Percentiles rank a stretch among this genome's conserved stretches.
Evolutionary conservation across 345 rosid species (phyloP).

Genomic region (Dipteronia sinensis): DNA sequence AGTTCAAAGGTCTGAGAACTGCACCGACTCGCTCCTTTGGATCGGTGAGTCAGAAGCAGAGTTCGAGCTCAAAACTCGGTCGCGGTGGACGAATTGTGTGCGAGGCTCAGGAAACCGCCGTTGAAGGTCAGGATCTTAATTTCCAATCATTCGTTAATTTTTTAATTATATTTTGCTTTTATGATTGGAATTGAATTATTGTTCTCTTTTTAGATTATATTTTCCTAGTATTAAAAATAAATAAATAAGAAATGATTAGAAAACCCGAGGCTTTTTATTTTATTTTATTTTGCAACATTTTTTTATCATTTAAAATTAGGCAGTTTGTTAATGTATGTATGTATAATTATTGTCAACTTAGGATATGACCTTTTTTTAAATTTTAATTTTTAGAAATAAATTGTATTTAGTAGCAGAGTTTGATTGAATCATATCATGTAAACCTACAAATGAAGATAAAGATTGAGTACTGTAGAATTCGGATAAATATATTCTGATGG

Average conservation of each 20-base stretch:
- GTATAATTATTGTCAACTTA: not conserved
- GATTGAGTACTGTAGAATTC: no score
- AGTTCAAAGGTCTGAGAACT: conserved; percentile 27
- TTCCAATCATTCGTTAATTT: not conserved
- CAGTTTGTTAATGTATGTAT: no score
- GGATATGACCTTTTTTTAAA: not conserved
- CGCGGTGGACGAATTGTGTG: conserved; percentile 27
- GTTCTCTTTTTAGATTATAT: not conserved
- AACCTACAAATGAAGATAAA: no score
- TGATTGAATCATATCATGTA: not conserved
- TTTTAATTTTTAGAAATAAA: no score
- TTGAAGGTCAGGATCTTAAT: conserved; percentile 23
- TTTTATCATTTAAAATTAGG: not conserved
- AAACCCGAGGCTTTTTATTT: not conserved
- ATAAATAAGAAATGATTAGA: not conserved
- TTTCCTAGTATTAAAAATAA: not conserved
- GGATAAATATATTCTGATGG: no score
- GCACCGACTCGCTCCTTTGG: conserved; percentile 10
- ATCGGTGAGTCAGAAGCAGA: conserved; percentile 14
- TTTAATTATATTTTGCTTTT: not conserved
- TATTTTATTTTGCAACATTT: not conserved
- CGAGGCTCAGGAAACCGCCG: conserved; percentile 34
- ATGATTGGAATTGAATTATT: not conserved
- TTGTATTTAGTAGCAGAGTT: not conserved
- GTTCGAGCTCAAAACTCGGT: not conserved